Evolutionary conservation across 1,284 basidiomycete genomes (phyloP), one percentile per base, ranked within the genome.

Genomic region (Cryptococcus depauperatus): DNA sequence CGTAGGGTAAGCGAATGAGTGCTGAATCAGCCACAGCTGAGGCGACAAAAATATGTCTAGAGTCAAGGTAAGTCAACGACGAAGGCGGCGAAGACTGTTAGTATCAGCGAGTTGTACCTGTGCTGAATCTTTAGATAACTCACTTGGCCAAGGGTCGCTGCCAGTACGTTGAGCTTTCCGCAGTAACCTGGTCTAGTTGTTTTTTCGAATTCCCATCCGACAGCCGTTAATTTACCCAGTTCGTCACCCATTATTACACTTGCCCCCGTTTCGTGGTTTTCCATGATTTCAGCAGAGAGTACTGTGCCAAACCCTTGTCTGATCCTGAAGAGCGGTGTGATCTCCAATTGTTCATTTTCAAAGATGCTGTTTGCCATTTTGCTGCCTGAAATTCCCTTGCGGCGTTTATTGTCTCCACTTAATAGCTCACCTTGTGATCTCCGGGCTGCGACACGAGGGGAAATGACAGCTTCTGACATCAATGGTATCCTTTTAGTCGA

Each of bases 11-110:
- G 29, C 77, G 75, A 2, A 93, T 57, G 11, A 95, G 67, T 52
- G 86, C 82, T 0, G 87, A 84, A 62, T 92, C 83, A 14, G 87
- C 89, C 27, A 79, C 75, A 51, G 88, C 83, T 1, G 90, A 93
- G 2, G 87, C 84, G 4, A 91, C 72, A 62, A 83, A 95, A 11
- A 92, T 50, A n/a, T 79, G 70, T 57, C 83, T 79, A 25, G 79
- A 77, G 13, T 80, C 77, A n/a, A 92, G 74, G 61, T 88, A 83
- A 1, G 85, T 81, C 42, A 96, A 59, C 1, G 82, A 79, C 2
- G 78, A 84, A 0, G 88, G 75, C 5, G 89, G 77, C 1, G 89
- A 86, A 6, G 77, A 76, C 86, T 91, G 49, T 5, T 5, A 35
- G 16, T 43, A 16, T n/a, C n/a, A n/a, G n/a, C n/a, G n/a, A n/a